Evolutionary conservation across 257 asterid genomes (phyloP).

Genomic region (Asclepias syriaca): DNA sequence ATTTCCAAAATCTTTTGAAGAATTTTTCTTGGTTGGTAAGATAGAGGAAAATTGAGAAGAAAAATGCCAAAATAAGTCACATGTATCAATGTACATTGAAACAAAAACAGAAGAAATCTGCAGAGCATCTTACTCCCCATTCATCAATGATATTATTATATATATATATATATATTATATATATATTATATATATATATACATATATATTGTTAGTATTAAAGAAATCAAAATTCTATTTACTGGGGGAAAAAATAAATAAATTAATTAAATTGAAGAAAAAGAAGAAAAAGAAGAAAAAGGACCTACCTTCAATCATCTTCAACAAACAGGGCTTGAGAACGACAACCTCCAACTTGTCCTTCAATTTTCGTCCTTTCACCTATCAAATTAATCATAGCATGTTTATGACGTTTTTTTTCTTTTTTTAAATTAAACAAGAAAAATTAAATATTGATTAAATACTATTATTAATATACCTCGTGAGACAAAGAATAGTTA

Average conservation of each 20-base stretch:
- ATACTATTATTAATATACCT: conserved; percentile 33
- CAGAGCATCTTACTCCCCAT: neutral
- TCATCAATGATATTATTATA: conserved; percentile 1
- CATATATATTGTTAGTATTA: neutral
- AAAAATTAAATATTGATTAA: neutral
- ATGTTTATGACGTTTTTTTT: too few species aligned
- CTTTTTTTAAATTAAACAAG: too few species aligned
- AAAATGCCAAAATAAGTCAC: neutral
- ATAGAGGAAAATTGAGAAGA: neutral
- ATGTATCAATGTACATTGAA: neutral
- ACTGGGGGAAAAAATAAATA: neutral
- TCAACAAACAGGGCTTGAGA: conserved; percentile 84
- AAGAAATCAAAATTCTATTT: too few species aligned
- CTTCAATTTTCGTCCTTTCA: conserved; percentile 62
- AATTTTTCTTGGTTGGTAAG: too few species aligned
- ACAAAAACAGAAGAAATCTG: neutral
- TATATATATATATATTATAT: neutral
- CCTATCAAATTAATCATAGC: conserved; percentile 37
- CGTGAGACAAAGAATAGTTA: conserved; percentile 72
- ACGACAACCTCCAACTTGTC: conserved; percentile 72
- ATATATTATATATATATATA: too few species aligned
- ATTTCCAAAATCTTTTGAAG: too few species aligned
- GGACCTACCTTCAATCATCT: conserved; percentile 89
- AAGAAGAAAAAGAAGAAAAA: neutral
- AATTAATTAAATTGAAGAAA: neutral